Evolutionary conservation across 768 basidiomycete genomes (phyloP), one percentile per base, ranked within the genome.

Genomic region (Lentinula aciculospora): DNA sequence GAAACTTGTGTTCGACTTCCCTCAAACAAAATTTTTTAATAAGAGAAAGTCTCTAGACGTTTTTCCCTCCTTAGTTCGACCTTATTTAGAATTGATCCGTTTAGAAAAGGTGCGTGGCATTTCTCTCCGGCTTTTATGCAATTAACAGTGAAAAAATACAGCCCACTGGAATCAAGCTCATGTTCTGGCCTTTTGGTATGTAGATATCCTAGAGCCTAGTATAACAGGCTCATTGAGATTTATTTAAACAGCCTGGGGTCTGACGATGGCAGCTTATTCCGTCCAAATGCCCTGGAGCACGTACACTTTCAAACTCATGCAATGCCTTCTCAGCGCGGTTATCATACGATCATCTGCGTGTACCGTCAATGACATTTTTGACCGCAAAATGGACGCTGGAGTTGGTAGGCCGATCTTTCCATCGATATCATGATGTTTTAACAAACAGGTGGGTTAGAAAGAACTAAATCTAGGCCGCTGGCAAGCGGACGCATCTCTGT

Each of bases 361-460:
- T 61, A 80, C 81, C 2, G 68, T 82, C 31, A 82, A 83, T 58
- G 81, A 83, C 58, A 81, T 83, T 17, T 75, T 80, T 53, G 81
- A 83, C 63, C 72, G 76, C 12, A 63, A 79, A 23, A 69, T 81
- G 63, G 81, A 83, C 63, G 78, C 76, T 21, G 76, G 75, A 51
- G 80, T 83, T 58, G 80, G 81, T 80, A 42, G 54, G 78, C 68
- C 4, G 28, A 25, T 29, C 36, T 1, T 19, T 58, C 50, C 68
- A 29, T 46, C 1, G 9, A n/a, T n/a, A 15, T 9, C 8, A 23
- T 31, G 10, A 13, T 46, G 10, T 21, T 37, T 23, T 3, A 17
- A 51, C 12, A 53, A 46, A 23, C 42, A 4, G 23, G 17, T 46
- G 17, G 15, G 37, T 1, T 45, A 83, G 82, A 77, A 66, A 76